A percentile compares a stretch with the other conserved stretches of the same genome.
Conservation (phyloP, 1,284 basidiomycete genomes). For the Austroboletus novae-zelandiae region DNA sequence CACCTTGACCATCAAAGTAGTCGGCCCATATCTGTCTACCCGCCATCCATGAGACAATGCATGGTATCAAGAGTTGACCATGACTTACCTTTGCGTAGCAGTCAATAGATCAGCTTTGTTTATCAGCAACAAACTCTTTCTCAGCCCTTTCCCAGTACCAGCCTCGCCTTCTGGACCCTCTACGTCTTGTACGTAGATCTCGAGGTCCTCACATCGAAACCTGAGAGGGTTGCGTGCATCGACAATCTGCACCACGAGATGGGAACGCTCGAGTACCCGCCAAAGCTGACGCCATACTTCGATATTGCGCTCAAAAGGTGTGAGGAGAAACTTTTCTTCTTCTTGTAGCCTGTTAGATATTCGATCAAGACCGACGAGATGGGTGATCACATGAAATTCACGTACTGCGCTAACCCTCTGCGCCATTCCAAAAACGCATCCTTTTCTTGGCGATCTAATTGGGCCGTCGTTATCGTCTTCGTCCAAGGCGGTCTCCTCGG, state of each 20-base stretch:
- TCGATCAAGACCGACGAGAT: neutral
- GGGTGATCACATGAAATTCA: constrained; percentile 12
- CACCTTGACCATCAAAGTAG: constrained; percentile 82
- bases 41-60: constrained; percentile 11
- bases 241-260: constrained; percentile 93
- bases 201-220: constrained; percentile 92
- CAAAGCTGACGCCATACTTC: constrained; percentile 97
- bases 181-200: constrained; percentile 80
- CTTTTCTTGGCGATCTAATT: constrained; percentile 86
- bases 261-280: constrained; percentile 92
- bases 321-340: constrained; percentile 77
- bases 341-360: constrained; percentile 66
- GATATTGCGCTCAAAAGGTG: constrained; percentile 93
- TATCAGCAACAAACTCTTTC: constrained; percentile 83
- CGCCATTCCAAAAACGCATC: constrained; percentile 90
- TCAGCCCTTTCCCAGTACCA: constrained; percentile 66
- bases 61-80: constrained; percentile 13
- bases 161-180: constrained; percentile 76
- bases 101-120: constrained; percentile 97
- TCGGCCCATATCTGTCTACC: constrained; percentile 83
- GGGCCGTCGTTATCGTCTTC: constrained; percentile 68
- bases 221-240: constrained; percentile 91
- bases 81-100: constrained; percentile 72
- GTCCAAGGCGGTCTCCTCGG: constrained; percentile 88
- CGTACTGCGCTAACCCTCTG: constrained; percentile 84